Percentiles rank a stretch among this genome's conserved stretches.
phyloP scores from a whole-genome alignment of 2,329 filamentous ascomycete genomes.

The Orbilia brochopaga region DNA sequence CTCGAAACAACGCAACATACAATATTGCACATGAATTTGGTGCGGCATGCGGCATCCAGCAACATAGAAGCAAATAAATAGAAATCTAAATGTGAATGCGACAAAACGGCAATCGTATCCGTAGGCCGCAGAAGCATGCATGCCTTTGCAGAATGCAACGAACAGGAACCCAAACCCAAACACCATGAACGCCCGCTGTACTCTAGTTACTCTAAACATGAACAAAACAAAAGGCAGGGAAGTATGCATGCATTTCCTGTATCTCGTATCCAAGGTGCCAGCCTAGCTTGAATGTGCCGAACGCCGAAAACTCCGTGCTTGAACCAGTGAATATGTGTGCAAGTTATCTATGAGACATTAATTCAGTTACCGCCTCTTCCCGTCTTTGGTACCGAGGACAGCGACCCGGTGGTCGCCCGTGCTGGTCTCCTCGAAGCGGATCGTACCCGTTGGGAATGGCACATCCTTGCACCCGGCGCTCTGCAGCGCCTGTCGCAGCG shows the following conservation, averaged over 20 bases:
- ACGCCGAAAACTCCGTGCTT: neutral
- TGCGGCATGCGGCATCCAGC: no score
- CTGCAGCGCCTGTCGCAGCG: constrained; percentile 59
- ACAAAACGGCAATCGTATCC: no score
- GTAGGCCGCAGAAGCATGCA: no score
- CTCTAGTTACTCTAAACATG: neutral
- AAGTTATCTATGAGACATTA: neutral
- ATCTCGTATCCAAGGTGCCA: no score
- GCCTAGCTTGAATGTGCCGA: neutral
- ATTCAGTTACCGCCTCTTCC: constrained; percentile 18
- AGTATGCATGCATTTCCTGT: neutral
- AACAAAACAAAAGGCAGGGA: neutral
- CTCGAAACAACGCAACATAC: no score
- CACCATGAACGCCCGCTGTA: constrained; percentile 7
- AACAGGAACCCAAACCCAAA: neutral
- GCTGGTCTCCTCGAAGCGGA: constrained; percentile 19
- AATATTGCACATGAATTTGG: no score
- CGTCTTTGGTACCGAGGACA: constrained; percentile 16
- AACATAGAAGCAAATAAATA: no score
- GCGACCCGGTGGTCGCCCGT: constrained; percentile 11
- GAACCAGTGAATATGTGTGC: neutral
- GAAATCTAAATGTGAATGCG: no score
- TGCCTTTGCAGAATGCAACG: no score
- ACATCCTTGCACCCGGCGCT: constrained; percentile 18
- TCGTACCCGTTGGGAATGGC: constrained; percentile 25